Evolutionary conservation across 495 filamentous ascomycete species (phyloP), one percentile per base, ranked within the genome.

Genomic region (Hypoxylon trugodes): DNA sequence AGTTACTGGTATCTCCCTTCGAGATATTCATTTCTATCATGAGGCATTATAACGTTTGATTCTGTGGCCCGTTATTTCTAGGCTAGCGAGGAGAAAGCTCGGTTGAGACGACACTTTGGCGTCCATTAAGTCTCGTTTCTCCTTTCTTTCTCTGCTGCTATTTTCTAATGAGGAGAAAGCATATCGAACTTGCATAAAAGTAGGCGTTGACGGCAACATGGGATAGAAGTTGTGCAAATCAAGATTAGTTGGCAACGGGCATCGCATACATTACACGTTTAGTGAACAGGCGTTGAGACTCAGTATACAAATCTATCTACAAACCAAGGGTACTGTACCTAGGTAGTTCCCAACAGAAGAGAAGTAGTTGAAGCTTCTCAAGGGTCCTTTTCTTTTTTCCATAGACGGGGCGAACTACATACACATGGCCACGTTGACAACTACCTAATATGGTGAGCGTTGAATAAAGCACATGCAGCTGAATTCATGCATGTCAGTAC

Each of bases 171-270:
- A 58, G 52, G 58, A 48, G 64, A 58, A 46, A 48, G 56, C 58
- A 69, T 52, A 65, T 47, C 43, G 28, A 59, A 42, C 47, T 69
- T 74, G 69, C 69, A 72, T 74, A 70, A 45, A 61, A 56, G 42
- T 70, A 61, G 71, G 71, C 71, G 71, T 74, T 74, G 67, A 72
- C 61, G 71, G 67, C 67, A 72, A 68, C 61, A 58, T 64, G 63
- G 63, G 33, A 59, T 72, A 72, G 69, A 73, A 54, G 62, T 60
- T 56, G 61, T 53, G 56, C 48, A 53, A 54, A 66, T 57, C 47
- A 61, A 67, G 58, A 53, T 57, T 48, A 47, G 57, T 61, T 16
- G 57, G 64, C 33, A 56, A 45, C 40, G 48, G 47, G 52, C 52
- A 50, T 61, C 33, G 57, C 33, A 67, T 47, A 61, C n/a, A n/a